Base-by-base conservation (phyloP, 2,329 filamentous ascomycete species). In the Colletotrichum lini region DNA sequence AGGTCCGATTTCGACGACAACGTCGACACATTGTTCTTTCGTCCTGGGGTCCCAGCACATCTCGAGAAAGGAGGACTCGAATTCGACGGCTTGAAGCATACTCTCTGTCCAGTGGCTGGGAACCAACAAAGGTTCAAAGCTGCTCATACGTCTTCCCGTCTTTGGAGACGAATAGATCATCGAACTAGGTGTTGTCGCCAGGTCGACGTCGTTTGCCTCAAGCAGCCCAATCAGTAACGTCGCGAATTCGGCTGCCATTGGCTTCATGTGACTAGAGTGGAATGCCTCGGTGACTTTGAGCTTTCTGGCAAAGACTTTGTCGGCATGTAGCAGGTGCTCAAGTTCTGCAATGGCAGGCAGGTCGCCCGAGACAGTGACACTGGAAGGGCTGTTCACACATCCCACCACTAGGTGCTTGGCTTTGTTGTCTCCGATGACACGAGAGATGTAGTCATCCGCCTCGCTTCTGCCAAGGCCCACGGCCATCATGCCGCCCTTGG, bases 401-500 rank as follows among this genome's bases (percentile, higher is more conserved):
- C 35, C 58, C 35, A 61, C 58, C 35, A 49, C 42, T 16, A 50
- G n/a, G 18, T 23, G 15, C 13, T 23, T 18, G 58, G 87, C 47
- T 23, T 21, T 50, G 47, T 50, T 50, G 18, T 50, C 21, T 49
- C 35, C 54, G 54, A 50, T 8, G 10, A 49, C 42, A 18, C 42
- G 42, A 23, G 38, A 38, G 13, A 61, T 47, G 45, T 61, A 61
- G n/a, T 78, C 77, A 71, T 81, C 23, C 83, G 80, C 49, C 79
- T 82, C 3, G 81, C 81, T 3, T 23, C 47, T 50, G 6, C 47
- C 47, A 12, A 50, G 47, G 47, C 86, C 88, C 4, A 89, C 86
- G 2, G 88, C 88, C 77, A 89, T 81, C 88, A 90, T 90, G 13
- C 82, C 79, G 0, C 88, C 88, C 9, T 79, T 53, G 21, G 47